These are phyloP conservation scores for Pseudocercospora eumusae DNA, from an alignment of 2,329 filamentous ascomycete genomes.

Conservation along the genomic window DNA sequence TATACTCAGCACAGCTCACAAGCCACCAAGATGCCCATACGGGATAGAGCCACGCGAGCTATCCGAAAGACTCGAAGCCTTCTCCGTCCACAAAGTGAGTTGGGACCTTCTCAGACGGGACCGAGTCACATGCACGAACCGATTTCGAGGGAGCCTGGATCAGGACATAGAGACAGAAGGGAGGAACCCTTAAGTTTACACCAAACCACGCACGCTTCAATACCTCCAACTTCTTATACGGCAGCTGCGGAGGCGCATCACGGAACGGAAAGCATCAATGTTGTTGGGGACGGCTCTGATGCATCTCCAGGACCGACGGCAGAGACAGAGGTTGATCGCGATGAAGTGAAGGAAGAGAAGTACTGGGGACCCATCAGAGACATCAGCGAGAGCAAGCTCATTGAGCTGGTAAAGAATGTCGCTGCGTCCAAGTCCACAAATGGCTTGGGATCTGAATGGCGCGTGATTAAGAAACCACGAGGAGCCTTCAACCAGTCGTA, in stretches of 20 bases:
- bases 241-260: neutral
- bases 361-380: constrained; percentile 24
- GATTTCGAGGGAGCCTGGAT: neutral
- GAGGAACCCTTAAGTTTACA: neutral
- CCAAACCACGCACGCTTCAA: neutral
- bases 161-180: neutral
- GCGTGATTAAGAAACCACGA: constrained; percentile 14
- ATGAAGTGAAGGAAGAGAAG: neutral
- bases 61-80: neutral
- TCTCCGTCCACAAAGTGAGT: neutral
- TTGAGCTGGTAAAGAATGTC: constrained; percentile 12
- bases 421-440: constrained; percentile 5
- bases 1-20: neutral
- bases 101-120: neutral
- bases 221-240: neutral
- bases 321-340: neutral
- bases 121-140: neutral
- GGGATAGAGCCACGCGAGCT: neutral
- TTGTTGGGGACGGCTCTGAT: neutral
- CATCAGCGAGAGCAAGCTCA: constrained; percentile 16
- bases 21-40: neutral
- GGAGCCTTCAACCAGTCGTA: constrained; percentile 28
- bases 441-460: constrained; percentile 7
- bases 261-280: neutral
- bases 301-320: neutral